Base-by-base conservation (phyloP, 495 filamentous ascomycete species). In the Alectoria sarmentosa region DNA sequence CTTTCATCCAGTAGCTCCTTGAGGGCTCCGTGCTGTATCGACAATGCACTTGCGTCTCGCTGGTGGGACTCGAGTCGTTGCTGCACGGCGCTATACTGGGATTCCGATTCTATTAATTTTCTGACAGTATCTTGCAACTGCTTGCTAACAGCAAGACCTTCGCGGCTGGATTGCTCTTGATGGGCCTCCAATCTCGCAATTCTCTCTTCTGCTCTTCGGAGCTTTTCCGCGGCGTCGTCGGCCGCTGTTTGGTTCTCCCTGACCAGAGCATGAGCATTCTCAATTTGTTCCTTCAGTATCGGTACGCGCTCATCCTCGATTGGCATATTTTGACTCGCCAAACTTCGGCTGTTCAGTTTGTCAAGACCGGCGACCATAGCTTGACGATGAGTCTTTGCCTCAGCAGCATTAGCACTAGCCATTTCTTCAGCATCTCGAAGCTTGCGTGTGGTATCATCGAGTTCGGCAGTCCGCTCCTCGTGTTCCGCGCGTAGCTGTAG, bases 131-230 rank as follows among this genome's bases (percentile, higher is more conserved):
- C 81, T 73, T 97, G 92, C 61, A 99, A 82, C 70, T 96, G 92
- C 73, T 92, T 85, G 39, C 95, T 87, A 49, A 97, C 87, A 39
- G 88, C 84, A 62, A 99, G 83, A 41, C 90, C 89, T 74, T 99
- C 94, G 41, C 94, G 82, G 73, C 92, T 97, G 8, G 92, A 86
- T 77, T 99, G 94, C 71, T 97, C 93, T 76, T 99, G 94, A 73
- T 96, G 96, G 3, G 90, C 90, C 75, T 99, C 94, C 8, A 99
- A 81, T 4, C 93, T 92, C 21, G 94, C 95, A 72, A 99, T 97
- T 10, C 95, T 84, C 73, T 96, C 95, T 75, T 98, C 96, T 11
- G 94, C 94, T 59, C 90, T 85, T 14, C 92, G 88, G 41, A 99
- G 82, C 73, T 90, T 96, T 68, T 96, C 91, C 3, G 89, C 85